Percentiles rank a stretch among this genome's conserved stretches.
phyloP scores from a whole-genome alignment of 495 filamentous ascomycete species.

The Monascus purpureus region DNA sequence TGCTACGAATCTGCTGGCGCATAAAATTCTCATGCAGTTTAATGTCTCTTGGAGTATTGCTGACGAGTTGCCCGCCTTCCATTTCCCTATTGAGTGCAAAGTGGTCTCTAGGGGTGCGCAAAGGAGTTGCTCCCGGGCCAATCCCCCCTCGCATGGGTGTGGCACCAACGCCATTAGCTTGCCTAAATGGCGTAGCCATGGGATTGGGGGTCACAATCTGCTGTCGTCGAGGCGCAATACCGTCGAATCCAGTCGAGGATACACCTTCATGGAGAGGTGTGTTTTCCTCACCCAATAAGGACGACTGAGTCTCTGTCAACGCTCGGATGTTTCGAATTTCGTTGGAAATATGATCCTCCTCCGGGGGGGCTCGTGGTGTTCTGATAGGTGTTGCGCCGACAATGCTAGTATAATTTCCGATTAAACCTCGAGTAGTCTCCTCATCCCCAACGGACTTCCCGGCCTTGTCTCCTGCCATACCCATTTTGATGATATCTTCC shows the following conservation, averaged over 20 bases:
- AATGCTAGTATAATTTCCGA: slow-evolving; percentile 71
- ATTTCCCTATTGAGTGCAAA: slow-evolving; percentile 67
- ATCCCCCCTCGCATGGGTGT: slow-evolving; percentile 48
- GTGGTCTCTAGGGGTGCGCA: slow-evolving; percentile 82
- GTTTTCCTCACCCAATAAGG: slow-evolving; percentile 86
- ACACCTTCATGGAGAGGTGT: slow-evolving; percentile 71
- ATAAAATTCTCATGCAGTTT: slow-evolving; percentile 58
- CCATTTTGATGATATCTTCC: slow-evolving; percentile 98
- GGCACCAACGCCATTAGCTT: slow-evolving; percentile 51
- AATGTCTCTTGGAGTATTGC: slow-evolving; percentile 65
- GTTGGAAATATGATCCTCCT: slow-evolving; percentile 91
- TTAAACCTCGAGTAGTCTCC: slow-evolving; percentile 74
- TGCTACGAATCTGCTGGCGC: slow-evolving; percentile 49
- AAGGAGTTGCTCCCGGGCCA: slow-evolving; percentile 66
- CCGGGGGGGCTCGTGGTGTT: slow-evolving; percentile 77
- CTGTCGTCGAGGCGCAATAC: slow-evolving; percentile 67
- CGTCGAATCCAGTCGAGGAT: slow-evolving; percentile 79
- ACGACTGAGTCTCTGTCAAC: slow-evolving; percentile 90
- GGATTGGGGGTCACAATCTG: slow-evolving; percentile 84
- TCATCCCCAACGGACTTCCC: slow-evolving; percentile 58
- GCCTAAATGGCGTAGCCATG: slow-evolving; percentile 77
- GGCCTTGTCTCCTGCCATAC: slow-evolving; percentile 84
- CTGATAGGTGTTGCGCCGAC: slow-evolving; percentile 77
- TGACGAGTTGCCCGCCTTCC: slow-evolving; percentile 47
- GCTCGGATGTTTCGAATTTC: slow-evolving; percentile 92